Percentiles rank a stretch among this genome's conserved stretches.
These are phyloP conservation scores for Lupinus albus DNA, from an alignment of 306 rosid species.

Conservation along the genomic window DNA sequence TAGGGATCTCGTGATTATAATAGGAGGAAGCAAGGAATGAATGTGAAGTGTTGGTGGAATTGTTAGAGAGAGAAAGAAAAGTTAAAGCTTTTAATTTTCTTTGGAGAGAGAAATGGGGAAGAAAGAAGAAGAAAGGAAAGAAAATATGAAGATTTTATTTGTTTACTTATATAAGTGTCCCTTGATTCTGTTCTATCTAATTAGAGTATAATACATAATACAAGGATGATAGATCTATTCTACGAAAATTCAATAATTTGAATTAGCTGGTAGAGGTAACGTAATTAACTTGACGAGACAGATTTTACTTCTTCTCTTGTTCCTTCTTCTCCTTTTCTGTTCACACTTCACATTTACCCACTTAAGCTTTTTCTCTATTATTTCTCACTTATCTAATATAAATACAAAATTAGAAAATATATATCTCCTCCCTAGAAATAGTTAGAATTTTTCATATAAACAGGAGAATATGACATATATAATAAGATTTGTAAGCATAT, in stretches of 20 bases:
- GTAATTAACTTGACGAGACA: no score
- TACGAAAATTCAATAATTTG: no score
- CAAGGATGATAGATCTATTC: no score
- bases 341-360: no score
- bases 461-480: no score
- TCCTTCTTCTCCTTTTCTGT: not conserved
- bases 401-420: no score
- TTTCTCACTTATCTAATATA: not conserved
- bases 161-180: no score
- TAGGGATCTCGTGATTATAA: slow-evolving; percentile 95
- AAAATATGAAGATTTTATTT: slow-evolving; percentile 41
- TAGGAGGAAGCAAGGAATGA: slow-evolving; percentile 89
- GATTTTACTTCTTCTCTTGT: slow-evolving; percentile 28
- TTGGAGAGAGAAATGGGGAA: slow-evolving; percentile 1
- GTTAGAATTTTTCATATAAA: no score
- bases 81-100: not conserved
- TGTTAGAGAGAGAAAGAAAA: slow-evolving; percentile 37
- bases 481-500: no score
- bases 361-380: not conserved
- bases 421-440: not conserved
- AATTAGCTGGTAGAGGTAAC: no score
- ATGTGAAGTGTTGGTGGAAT: slow-evolving; percentile 48
- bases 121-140: slow-evolving; percentile 35
- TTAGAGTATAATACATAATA: no score
- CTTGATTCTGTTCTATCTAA: no score